Evolutionary conservation across 2,329 filamentous ascomycete genomes (phyloP), one percentile per base, ranked within the genome.

Genomic region (Arthrinium puccinioides): DNA sequence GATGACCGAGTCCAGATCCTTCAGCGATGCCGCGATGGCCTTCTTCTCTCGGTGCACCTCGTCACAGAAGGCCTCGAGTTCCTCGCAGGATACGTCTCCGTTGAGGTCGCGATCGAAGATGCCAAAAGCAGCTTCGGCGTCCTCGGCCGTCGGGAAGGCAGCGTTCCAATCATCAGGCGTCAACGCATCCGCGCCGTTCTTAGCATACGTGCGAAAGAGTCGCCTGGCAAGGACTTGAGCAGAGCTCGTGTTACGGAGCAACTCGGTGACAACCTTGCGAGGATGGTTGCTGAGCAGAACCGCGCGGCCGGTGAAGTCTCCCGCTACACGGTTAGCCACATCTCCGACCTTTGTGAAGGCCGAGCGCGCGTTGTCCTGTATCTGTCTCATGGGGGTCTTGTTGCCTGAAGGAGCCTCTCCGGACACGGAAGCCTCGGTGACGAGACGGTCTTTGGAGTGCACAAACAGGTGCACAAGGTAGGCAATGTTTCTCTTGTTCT

Each of bases 41-140:
- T 96, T 97, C 55, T 90, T 85, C 65, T 97, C 90, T 13, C 90
- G 78, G 24, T 90, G 88, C 46, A 96, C 92, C 55, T 97, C 90
- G 36, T 94, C 89, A 61, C 87, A 94, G 18, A 94, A 88, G 16
- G 86, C 79, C 59, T 96, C 89, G 16, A 97, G 75, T 57, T 96
- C 90, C 52, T 95, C 87, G 76, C 95, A 88, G 1, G 86, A 94
- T 34, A 96, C 94, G 53, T 97, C 90, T 4, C 89, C 90, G 46
- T 97, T 97, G 66, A 96, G 78, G 52, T 97, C 90, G 55, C 92
- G 94, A 63, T 97, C 90, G 49, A 96, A 96, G 69, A 96, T 89
- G 49, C 72, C 70, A 52, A 97, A 96, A 1, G 89, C 89, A 3
- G 84, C 84, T 37, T 92, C 84, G 1, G 88, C 87, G 55, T 96